Evolutionary conservation across 1,284 basidiomycete genomes (phyloP), one percentile per base, ranked within the genome.

Genomic region (Vanrija humicola): DNA sequence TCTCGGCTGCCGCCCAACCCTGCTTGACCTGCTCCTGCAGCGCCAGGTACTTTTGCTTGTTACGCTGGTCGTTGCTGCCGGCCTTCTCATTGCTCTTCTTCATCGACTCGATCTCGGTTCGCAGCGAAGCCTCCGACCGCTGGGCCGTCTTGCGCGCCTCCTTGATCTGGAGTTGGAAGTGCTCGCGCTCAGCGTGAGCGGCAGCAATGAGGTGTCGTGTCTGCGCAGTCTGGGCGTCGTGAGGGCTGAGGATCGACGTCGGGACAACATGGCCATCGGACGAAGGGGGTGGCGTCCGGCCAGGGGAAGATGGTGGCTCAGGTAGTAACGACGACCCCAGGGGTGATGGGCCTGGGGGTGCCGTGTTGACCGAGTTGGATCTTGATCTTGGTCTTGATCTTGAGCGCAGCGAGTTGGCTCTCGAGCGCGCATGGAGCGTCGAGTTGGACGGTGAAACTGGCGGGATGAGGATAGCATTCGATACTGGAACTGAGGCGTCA

Each of bases 1-100:
- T 48, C 44, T 75, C 71, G 0, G 74, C 69, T 0, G 64, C 74
- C 1, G 72, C 71, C 64, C 70, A 73, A 7, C 67, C 75, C 55
- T 77, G 75, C 56, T 77, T 77, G 46, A 76, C 75, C 55, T 77
- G 75, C 54, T 77, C 74, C 55, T 77, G 74, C 26, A 76, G 52
- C 6, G 75, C 75, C 26, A 77, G 56, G 34, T 71, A 68, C 55
- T 77, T 77, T 48, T 77, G 75, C 56, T 73, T 70, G 19, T 72
- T 70, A 38, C 75, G 59, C 51, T 73, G 55, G 59, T 77, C 75
- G 59, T 72, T 65, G 15, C 68, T 54, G 15, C 70, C 69, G 6
- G 74, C 73, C 59, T 76, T 75, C 46, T 76, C 74, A 34, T 70
- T 76, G 12, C 71, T 70, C 47, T 69, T 72, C 58, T 73, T 76